Conservation (phyloP, 1,284 basidiomycete species). For the Peniophora sp. region DNA sequence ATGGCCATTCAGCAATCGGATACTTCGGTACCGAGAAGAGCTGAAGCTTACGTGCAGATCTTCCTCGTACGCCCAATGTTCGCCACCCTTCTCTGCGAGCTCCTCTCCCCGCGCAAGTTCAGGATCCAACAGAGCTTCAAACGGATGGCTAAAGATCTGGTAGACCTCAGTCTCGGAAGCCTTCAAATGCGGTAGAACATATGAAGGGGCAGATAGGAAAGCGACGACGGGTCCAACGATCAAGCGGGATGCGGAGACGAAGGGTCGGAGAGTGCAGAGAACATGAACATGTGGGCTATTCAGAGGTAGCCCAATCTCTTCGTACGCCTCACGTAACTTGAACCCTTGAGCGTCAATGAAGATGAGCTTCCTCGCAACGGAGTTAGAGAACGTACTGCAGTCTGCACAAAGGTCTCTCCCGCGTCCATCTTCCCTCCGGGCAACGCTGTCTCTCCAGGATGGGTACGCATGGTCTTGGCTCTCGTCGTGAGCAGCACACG, state of each 20-base stretch:
- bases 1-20: background rate
- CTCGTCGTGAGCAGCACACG: slow-evolving; percentile 80
- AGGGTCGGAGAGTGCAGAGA: slow-evolving; percentile 64
- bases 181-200: slow-evolving; percentile 40
- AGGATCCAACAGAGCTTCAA: slow-evolving; percentile 65
- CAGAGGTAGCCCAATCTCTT: slow-evolving; percentile 71
- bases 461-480: slow-evolving; percentile 67
- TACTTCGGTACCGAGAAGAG: background rate
- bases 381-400: slow-evolving; percentile 52
- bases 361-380: slow-evolving; percentile 1
- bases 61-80: slow-evolving; percentile 71
- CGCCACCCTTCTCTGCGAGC: slow-evolving; percentile 49
- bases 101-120: slow-evolving; percentile 31
- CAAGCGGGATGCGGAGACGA: slow-evolving; percentile 56
- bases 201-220: slow-evolving; percentile 44
- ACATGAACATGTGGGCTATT: slow-evolving; percentile 49
- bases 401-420: slow-evolving; percentile 54
- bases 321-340: slow-evolving; percentile 73
- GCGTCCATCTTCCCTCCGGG: slow-evolving; percentile 80
- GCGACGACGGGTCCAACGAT: slow-evolving; percentile 70
- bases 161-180: slow-evolving; percentile 67
- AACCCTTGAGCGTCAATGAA: background rate
- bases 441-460: slow-evolving; percentile 75
- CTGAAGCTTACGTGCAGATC: slow-evolving; percentile 48
- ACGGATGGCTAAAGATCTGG: slow-evolving; percentile 70